phyloP scores from a whole-genome alignment of 2,329 filamentous ascomycete genomes.

The Xylaria sp. region DNA sequence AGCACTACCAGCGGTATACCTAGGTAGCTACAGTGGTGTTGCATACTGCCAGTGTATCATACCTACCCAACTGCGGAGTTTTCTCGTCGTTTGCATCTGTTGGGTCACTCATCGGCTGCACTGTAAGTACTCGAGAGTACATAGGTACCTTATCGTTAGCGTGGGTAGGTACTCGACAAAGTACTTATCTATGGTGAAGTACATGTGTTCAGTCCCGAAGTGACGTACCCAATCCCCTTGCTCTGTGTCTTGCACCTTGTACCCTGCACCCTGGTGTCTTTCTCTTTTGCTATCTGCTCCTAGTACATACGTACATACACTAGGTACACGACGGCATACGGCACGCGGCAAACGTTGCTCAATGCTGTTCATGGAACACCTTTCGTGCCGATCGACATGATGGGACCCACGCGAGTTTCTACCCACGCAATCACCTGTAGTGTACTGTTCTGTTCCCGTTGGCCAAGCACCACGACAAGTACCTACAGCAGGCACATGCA shows the following conservation, averaged over 20 bases:
- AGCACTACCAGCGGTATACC: not conserved
- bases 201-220: not conserved
- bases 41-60: not conserved
- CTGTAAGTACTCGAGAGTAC: not conserved
- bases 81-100: slow-evolving; percentile 24
- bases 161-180: not conserved
- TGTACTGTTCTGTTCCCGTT: slow-evolving; percentile 26
- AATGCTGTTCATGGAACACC: slow-evolving; percentile 19
- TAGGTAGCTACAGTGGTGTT: not conserved
- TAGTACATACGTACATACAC: too few species aligned
- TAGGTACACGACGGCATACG: slow-evolving; percentile 32
- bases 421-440: slow-evolving; percentile 32
- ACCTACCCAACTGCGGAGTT: slow-evolving; percentile 29
- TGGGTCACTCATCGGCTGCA: slow-evolving; percentile 2
- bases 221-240: not conserved
- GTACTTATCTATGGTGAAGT: not conserved
- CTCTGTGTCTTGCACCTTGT: not conserved
- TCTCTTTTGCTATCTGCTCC: not conserved
- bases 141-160: not conserved
- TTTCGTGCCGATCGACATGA: slow-evolving; percentile 33
- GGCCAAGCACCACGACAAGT: slow-evolving; percentile 10
- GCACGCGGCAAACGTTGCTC: slow-evolving; percentile 36
- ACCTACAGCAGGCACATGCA: not conserved
- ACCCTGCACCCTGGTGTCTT: slow-evolving; percentile 9
- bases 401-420: slow-evolving; percentile 35